Percentiles rank a stretch among this genome's conserved stretches.
Evolutionary conservation across 2,329 filamentous ascomycete species (phyloP).

Genomic region (Venturiaceae sp.): DNA sequence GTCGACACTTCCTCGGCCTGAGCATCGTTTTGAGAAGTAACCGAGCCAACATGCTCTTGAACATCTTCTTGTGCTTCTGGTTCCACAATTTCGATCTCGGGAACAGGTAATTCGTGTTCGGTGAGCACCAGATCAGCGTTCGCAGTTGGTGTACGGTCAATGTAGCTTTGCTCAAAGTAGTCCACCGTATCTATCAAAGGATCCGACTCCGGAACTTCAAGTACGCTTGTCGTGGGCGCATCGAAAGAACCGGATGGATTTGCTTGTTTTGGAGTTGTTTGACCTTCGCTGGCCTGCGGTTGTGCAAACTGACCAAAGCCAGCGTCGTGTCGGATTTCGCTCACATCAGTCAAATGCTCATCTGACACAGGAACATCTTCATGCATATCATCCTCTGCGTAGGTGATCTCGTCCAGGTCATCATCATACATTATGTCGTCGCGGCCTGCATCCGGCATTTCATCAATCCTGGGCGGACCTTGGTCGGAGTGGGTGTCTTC

Average conservation of each 20-base stretch:
- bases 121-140: no score
- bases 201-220: not conserved
- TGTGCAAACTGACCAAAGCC: not conserved
- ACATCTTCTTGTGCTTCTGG: not conserved
- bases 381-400: conserved; percentile 9
- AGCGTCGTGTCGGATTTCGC: not conserved
- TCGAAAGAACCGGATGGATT: not conserved
- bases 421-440: conserved; percentile 28
- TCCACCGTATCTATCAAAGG: not conserved
- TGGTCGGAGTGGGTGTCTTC: conserved; percentile 35
- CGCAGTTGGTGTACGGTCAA: no score
- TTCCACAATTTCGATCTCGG: not conserved
- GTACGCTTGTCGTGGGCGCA: not conserved
- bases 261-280: not conserved
- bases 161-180: no score
- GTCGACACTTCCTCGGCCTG: not conserved
- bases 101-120: not conserved
- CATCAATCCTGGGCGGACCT: conserved; percentile 8
- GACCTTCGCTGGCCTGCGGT: not conserved
- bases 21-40: not conserved
- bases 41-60: not conserved
- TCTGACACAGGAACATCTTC: not conserved
- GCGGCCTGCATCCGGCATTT: conserved; percentile 12
- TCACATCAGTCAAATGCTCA: not conserved
- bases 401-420: conserved; percentile 14